phyloP scores from a whole-genome alignment of 2,329 filamentous ascomycete species.

The Shiraia sp. region DNA sequence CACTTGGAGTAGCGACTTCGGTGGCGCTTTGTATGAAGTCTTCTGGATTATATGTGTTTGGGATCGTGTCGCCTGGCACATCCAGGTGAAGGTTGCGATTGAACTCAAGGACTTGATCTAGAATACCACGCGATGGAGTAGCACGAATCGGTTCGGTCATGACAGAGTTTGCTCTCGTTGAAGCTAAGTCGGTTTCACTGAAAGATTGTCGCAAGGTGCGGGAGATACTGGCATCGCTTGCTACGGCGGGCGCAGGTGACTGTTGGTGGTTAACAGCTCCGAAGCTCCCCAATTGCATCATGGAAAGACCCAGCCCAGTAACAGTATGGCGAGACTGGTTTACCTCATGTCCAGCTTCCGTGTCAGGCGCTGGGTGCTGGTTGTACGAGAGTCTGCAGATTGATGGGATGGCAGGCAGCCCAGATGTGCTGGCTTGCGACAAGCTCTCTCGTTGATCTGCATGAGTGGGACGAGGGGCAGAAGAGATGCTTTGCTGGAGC shows the following conservation, averaged over 20 bases:
- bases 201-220: constrained; percentile 14
- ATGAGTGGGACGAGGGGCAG: constrained; percentile 22
- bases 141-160: constrained; percentile 15
- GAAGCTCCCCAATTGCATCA: constrained; percentile 32
- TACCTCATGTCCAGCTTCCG: constrained; percentile 21
- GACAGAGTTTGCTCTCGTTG: constrained; percentile 25
- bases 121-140: constrained; percentile 21
- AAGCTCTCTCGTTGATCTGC: constrained; percentile 25
- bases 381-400: constrained; percentile 44
- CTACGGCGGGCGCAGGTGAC: constrained; percentile 37
- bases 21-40: constrained; percentile 51
- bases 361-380: constrained; percentile 30
- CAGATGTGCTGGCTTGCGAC: constrained; percentile 39
- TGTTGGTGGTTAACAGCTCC: constrained; percentile 28
- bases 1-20: constrained; percentile 53
- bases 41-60: constrained; percentile 43
- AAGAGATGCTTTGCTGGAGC: constrained; percentile 18
- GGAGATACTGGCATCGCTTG: constrained; percentile 26
- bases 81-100: constrained; percentile 39
- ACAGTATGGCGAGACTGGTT: constrained; percentile 25
- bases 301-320: constrained; percentile 39
- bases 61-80: constrained; percentile 39
- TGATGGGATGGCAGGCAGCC: constrained; percentile 42
- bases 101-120: constrained; percentile 34
- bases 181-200: constrained; percentile 19